phyloP scores from a whole-genome alignment of 2,329 filamentous ascomycete species.

The Penicillium sp. region DNA sequence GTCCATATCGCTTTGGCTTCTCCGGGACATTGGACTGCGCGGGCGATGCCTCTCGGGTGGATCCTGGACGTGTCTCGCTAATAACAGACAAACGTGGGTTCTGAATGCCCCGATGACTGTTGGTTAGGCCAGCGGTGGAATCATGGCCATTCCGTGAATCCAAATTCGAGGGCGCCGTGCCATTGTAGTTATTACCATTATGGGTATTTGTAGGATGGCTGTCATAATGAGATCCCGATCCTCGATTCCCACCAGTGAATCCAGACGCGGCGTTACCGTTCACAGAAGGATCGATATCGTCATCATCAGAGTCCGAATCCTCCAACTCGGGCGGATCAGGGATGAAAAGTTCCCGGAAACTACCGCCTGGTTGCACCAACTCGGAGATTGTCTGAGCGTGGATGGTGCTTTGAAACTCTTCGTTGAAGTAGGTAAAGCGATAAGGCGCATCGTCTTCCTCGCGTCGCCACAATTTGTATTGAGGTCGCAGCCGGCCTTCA shows the following conservation, averaged over 20 bases:
- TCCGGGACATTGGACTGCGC: constrained; percentile 25
- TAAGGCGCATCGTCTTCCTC: constrained; percentile 89
- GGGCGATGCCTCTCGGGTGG: constrained; percentile 31
- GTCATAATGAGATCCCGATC: constrained; percentile 14
- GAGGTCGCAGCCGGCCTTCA: constrained; percentile 82
- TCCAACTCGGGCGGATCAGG: constrained; percentile 78
- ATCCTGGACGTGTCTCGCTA: constrained; percentile 40
- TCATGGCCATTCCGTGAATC: constrained; percentile 20
- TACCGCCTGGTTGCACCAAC: constrained; percentile 79
- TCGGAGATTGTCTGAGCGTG: constrained; percentile 96
- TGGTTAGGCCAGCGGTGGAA: not conserved
- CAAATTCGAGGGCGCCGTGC: not conserved
- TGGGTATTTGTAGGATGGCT: constrained; percentile 5
- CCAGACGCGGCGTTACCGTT: constrained; percentile 21
- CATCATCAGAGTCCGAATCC: constrained; percentile 72
- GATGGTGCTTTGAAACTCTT: constrained; percentile 92
- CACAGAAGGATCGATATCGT: constrained; percentile 42
- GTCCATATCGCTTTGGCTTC: constrained; percentile 64
- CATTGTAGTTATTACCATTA: constrained; percentile 2
- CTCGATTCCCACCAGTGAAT: constrained; percentile 20
- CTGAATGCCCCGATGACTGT: constrained; percentile 22
- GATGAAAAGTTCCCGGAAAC: constrained; percentile 85
- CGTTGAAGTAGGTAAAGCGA: constrained; percentile 98
- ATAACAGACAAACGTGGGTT: constrained; percentile 41
- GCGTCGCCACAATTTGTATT: constrained; percentile 79